Base-by-base conservation (phyloP, 192 early-diverging fungal species). In the Geosiphon pyriformis region DNA sequence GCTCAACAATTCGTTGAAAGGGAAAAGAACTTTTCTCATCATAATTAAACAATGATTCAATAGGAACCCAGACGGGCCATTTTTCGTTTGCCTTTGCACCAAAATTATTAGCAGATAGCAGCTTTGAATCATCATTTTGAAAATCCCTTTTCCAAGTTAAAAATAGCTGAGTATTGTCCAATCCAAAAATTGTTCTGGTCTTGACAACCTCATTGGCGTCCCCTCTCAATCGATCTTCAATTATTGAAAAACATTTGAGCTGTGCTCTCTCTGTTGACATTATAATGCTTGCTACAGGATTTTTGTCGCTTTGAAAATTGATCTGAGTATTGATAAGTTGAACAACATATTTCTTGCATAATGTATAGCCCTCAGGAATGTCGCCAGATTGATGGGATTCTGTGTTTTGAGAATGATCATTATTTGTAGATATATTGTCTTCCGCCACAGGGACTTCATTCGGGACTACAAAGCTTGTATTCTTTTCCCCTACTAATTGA, bases 291-390 rank as follows among this genome's bases (percentile, higher is more conserved):
- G 79, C 68, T 46, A 81, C 67, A 4, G 79, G 72, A 34, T 83
- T 62, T 26, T 61, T 65, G 11, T 78, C 76, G 35, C 82, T 80
- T 65, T 89, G 85, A 12, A 91, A 76, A 67, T 80, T 88, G 42
- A 91, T 79, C 70, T 91, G 87, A 2, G 89, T 86, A 67, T 91
- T 89, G 2, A 91, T 73, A 35, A 88, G 67, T 57, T 85, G 75
- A 27, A 91, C 70, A 11, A 88, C 62, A 61, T 82, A 84, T 22
- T 80, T 77, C 34, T 80, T 81, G 35, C 84, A 81, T 46, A 80
- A 76, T 47, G 72, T 59, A 57, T 86, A 81, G 18, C 78, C 75
- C 10, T 67, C 61, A 8, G 85, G 79, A 49, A 88, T 78, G 34
- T 82, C 81, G 35, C 82, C 77, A 17, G 68, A 72, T 20, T 80